Percentiles rank a stretch among this genome's conserved stretches.
phyloP scores from a whole-genome alignment of 768 basidiomycete genomes.

The Pisolithus sp. region DNA sequence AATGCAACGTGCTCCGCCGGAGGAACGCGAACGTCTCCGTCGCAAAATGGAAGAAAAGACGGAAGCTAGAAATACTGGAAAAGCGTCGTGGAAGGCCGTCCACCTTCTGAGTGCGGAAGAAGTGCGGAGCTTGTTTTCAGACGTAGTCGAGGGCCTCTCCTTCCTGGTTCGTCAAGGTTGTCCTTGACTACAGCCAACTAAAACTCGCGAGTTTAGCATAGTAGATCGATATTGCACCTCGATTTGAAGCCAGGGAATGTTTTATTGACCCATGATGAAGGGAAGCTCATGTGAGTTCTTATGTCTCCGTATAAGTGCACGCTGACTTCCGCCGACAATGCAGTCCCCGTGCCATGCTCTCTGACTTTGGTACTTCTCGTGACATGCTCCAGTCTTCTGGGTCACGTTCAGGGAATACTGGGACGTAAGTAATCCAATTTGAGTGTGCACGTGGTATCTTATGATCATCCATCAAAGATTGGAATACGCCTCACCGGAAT shows the following conservation, averaged over 20 bases:
- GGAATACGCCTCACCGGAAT: conserved; percentile 88
- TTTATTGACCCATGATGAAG: conserved; percentile 86
- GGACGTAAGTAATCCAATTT: conserved; percentile 57
- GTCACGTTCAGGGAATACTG: conserved; percentile 85
- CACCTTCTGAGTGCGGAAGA: conserved; percentile 84
- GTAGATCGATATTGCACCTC: conserved; percentile 81
- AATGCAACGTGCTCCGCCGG: conserved; percentile 56
- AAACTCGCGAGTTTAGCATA: conserved; percentile 44
- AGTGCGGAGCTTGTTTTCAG: conserved; percentile 70
- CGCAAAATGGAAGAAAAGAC: conserved; percentile 38
- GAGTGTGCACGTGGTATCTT: neutral
- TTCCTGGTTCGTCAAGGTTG: conserved; percentile 59
- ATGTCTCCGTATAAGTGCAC: neutral
- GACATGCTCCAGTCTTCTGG: conserved; percentile 74
- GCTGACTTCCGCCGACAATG: neutral
- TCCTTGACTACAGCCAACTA: neutral
- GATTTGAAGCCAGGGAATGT: conserved; percentile 96
- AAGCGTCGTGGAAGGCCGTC: conserved; percentile 58
- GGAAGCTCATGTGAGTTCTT: conserved; percentile 59
- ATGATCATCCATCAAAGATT: conserved; percentile 37
- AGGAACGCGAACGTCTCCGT: conserved; percentile 57
- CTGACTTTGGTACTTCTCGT: conserved; percentile 91
- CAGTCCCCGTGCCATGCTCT: conserved; percentile 90
- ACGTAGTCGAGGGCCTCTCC: conserved; percentile 79
- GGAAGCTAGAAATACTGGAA: conserved; percentile 17